These are phyloP conservation scores for Chaetomidium leptoderma DNA, from an alignment of 495 filamentous ascomycete genomes.

Conservation along the genomic window DNA sequence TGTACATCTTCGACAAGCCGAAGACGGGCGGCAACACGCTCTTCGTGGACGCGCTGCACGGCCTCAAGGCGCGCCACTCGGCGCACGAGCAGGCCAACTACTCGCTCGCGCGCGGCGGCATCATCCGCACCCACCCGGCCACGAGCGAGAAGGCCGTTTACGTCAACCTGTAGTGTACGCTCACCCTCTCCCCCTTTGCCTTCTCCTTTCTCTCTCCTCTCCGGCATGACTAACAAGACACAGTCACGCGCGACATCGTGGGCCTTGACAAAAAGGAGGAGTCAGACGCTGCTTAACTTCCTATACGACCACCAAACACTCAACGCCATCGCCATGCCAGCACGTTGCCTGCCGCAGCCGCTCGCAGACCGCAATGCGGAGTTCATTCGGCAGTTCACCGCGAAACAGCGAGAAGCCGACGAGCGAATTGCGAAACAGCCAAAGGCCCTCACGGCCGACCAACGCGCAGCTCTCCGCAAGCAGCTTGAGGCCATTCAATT, in stretches of 20 bases:
- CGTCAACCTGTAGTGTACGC: slow-evolving; percentile 80
- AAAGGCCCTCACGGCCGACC: slow-evolving; percentile 6
- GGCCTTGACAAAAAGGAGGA: slow-evolving; percentile 69
- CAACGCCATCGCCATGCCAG: slow-evolving; percentile 12
- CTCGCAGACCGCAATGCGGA: slow-evolving; percentile 11
- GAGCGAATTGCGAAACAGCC: neutral
- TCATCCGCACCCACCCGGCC: slow-evolving; percentile 72
- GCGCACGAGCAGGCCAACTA: slow-evolving; percentile 65
- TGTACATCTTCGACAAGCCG: slow-evolving; percentile 76
- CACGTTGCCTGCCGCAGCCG: slow-evolving; percentile 10
- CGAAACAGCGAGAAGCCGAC: slow-evolving; percentile 9
- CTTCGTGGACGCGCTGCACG: slow-evolving; percentile 70
- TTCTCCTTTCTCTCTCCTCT: neutral
- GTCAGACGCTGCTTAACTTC: slow-evolving; percentile 76
- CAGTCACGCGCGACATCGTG: slow-evolving; percentile 66
- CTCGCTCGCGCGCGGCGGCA: slow-evolving; percentile 52
- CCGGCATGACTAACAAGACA: neutral
- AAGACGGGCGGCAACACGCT: slow-evolving; percentile 72
- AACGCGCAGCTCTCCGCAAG: slow-evolving; percentile 14
- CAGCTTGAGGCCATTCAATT: slow-evolving; percentile 13
- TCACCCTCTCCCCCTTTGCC: neutral
- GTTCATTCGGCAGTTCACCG: slow-evolving; percentile 17
- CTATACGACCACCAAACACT: slow-evolving; percentile 66
- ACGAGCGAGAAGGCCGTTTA: slow-evolving; percentile 85
- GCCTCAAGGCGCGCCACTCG: slow-evolving; percentile 71